Base-by-base conservation (phyloP, 2,329 filamentous ascomycete genomes). In the Pyricularia pennisetigena region DNA sequence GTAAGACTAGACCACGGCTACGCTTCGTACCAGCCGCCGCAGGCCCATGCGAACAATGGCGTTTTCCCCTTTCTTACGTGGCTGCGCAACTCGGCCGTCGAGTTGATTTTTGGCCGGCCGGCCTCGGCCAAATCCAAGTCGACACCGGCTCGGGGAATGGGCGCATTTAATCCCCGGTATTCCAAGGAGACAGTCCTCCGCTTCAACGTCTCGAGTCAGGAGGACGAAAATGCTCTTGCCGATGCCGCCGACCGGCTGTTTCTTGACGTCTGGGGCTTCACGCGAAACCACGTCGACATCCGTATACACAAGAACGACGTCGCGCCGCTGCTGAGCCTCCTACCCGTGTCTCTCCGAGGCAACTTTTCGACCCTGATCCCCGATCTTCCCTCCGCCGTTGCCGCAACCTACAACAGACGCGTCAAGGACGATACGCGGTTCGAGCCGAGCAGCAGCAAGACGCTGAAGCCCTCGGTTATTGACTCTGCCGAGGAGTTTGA, bases 231-330 rank as follows among this genome's bases (percentile, higher is more conserved):
- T 41, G 89, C 89, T 1, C 81, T 97, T 68, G 85, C 88, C n/a
- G 85, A 90, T 68, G 93, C 92, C 3, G 84, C 89, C 0, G 85
- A 90, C 70, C 86, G 88, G 23, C 84, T 97, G 28, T 90, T 95
- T 73, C 82, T 98, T 61, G 95, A 99, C 75, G 86, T 98, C 1
- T 99, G 95, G 95, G 90, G 92, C 26, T 93, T 91, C 72, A 91
- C 89, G 6, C 82, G 88, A 23, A 86, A 92, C 69, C 95, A 90
- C 82, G 91, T 95, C 29, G 95, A 99, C 76, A 89, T 98, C 67
- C 85, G 92, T 61, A 78, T 98, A 66, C 86, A 89, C 67, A 88
- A 90, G 75, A 87, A 92, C 72, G 88, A 92, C 72, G 87, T 97
- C 12, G 85, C 88, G n/a, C 88, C 91, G 20, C 82, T 98, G 32